Conservation (phyloP, 129 eudicot genomes). For the Smallanthus sonchifolius region DNA sequence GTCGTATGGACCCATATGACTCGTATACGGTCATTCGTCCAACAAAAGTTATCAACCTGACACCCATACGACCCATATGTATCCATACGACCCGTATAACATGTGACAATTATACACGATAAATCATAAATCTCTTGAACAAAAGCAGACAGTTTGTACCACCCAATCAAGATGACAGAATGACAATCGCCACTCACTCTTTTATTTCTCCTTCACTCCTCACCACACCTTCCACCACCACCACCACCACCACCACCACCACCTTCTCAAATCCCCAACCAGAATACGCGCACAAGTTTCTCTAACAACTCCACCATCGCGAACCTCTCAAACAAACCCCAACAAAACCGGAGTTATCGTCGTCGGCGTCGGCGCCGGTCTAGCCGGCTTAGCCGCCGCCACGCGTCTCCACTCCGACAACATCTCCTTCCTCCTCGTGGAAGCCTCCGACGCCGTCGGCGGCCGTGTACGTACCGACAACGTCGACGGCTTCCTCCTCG, state of each 20-base stretch:
- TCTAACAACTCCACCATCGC: constrained; percentile 38
- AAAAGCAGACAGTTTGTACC: constrained; percentile 14
- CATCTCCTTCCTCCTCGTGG: constrained; percentile 73
- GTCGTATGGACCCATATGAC: no score
- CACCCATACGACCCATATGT: no score
- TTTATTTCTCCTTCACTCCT: constrained; percentile 33
- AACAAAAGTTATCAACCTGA: no score
- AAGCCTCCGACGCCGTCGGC: constrained; percentile 86
- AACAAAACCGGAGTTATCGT: constrained; percentile 50
- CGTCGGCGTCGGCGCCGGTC: constrained; percentile 91
- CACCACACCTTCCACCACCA: constrained; percentile 22
- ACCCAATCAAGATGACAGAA: constrained; percentile 31
- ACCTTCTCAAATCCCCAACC: constrained; percentile 25
- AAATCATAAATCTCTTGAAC: constrained; percentile 6
- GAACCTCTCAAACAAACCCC: constrained; percentile 14
- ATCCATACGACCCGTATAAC: no score
- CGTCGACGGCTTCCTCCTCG: constrained; percentile 91
- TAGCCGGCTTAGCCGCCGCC: constrained; percentile 92
- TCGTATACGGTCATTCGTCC: no score
- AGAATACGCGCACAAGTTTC: constrained; percentile 37
- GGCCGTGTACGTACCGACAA: constrained; percentile 94
- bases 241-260: constrained; percentile 21
- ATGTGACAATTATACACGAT: background rate
- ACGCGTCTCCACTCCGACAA: constrained; percentile 54
- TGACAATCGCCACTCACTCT: constrained; percentile 34